phyloP scores from a whole-genome alignment of 2,329 filamentous ascomycete species.

The Stachybotrys chlorohalonatus region DNA sequence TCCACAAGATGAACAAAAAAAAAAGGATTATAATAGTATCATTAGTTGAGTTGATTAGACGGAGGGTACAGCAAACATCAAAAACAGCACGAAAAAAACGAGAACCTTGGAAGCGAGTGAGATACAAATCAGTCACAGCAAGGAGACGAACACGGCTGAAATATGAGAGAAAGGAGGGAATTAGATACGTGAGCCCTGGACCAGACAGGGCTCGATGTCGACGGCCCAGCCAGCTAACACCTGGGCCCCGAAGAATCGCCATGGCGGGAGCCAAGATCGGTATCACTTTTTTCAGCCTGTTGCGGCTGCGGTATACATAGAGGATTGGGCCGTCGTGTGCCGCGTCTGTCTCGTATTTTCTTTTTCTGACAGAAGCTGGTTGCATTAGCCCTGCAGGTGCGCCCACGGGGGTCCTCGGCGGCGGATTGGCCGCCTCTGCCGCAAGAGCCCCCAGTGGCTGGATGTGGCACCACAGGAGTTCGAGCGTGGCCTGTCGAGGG shows the following conservation, averaged over 20 bases:
- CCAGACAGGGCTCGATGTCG: neutral
- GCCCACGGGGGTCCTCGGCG: neutral
- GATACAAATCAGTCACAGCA: neutral
- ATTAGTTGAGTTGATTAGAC: neutral
- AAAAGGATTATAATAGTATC: neutral
- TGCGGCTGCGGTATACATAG: neutral
- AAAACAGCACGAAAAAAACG: neutral
- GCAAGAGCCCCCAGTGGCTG: neutral
- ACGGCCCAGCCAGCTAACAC: neutral
- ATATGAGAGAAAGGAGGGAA: neutral
- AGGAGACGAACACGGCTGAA: neutral
- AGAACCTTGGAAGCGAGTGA: neutral
- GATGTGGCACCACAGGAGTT: neutral
- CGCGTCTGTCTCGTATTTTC: neutral
- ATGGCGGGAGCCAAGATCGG: neutral
- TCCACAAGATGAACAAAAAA: neutral
- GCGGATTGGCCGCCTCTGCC: neutral
- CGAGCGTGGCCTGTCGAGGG: no score
- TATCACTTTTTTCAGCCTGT: neutral
- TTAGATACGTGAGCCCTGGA: neutral
- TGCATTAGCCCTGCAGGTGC: conserved; percentile 1
- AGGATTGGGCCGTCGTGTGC: neutral
- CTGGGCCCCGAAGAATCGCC: neutral
- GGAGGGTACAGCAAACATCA: neutral
- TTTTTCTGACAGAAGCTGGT: neutral